Evolutionary conservation across 2,329 filamentous ascomycete species (phyloP), one percentile per base, ranked within the genome.

Genomic region (Colletotrichum scovillei): DNA sequence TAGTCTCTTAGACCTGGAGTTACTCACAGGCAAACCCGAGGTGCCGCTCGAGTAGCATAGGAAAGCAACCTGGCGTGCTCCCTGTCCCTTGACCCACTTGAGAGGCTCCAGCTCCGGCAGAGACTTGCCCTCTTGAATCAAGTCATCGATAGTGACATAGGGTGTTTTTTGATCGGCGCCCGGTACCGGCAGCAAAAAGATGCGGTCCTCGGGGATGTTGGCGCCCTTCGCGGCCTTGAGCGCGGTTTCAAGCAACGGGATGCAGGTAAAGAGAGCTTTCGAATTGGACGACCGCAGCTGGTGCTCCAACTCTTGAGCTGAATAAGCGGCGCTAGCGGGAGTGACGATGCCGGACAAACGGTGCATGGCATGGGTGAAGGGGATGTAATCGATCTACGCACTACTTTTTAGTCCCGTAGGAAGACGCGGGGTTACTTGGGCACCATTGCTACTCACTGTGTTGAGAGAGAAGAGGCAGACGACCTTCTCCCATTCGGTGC

Each of bases 11-110:
- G 9, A 28, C 11, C 14, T 28, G 5, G n/a, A 42, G 16, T 5
- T 38, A 76, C 87, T 78, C 85, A 93, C 92, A 19, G 94, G 94
- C 49, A 95, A 83, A 3, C 94, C 94, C 12, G 93, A 95, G 1
- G 94, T 96, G 24, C 94, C 94, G 79, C 92, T 94, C 0, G 92
- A 95, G 80, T 94, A 95, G 83, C 93, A 95, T 57, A 97, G 86
- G 79, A 93, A 96, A 0, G 94, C 92, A 6, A 91, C 91, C 77
- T 92, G 91, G 67, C 90, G 89, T 46, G 88, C 88, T 3, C 91
- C 92, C 76, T 94, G 90, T 0, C 93, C 92, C 72, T 87, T 86
- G 55, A 82, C 78, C 92, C 92, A 94, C 38, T 85, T 86, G 78
- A 93, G 80, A 5, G 86, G 82, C 72, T 90, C 86, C 26, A 93